Base-by-base conservation (phyloP, 371 early-diverging fungal genomes). In the Mortierella sp. region DNA sequence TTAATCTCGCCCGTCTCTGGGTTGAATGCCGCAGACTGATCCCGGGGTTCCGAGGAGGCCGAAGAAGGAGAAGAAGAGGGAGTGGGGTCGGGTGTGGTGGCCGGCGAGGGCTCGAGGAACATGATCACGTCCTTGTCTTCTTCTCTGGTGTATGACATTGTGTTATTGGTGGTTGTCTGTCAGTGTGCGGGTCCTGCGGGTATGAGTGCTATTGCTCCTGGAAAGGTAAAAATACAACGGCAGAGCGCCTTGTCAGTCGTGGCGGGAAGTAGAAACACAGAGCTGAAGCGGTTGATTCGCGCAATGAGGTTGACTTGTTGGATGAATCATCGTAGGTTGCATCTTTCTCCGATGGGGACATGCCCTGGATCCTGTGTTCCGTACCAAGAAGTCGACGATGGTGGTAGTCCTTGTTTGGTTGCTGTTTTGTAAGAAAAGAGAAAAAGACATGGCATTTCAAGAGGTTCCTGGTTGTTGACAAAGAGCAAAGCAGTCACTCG, bases 1-100 rank as follows among this genome's bases (percentile, higher is more conserved):
- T 99, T 98, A 89, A 99, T 98, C 91, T 99, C 99, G 77, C 98
- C 98, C 7, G 97, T 97, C 80, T 93, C 94, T 38, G 93, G 93
- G 84, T 94, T 89, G 74, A 90, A 91, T 24, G 93, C 93, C 48
- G 91, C 90, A 13, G 89, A 72, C 71, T 88, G 88, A 47, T 83
- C 89, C 45, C 85, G 75, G 50, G 77, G 31, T 38, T 47, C 72
- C 55, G 77, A 71, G 0, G 70, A 72, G 4, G 55, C 16, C 3
- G 77, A 45, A 13, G 71, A 58, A 24, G 77, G 3, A 13, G 72
- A 31, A 26, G 77, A 31, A 3, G 57, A 60, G 54, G 54, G 34
- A 45, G 68, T 38, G 21, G 42, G 68, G 24, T 60, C 60, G 24
- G 72, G 77, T 44, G 77, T 77, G 38, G 77, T 77, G 21, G 77